These are phyloP conservation scores for Biancaea sappan DNA, from an alignment of 306 rosid genomes.

Conservation along the genomic window DNA sequence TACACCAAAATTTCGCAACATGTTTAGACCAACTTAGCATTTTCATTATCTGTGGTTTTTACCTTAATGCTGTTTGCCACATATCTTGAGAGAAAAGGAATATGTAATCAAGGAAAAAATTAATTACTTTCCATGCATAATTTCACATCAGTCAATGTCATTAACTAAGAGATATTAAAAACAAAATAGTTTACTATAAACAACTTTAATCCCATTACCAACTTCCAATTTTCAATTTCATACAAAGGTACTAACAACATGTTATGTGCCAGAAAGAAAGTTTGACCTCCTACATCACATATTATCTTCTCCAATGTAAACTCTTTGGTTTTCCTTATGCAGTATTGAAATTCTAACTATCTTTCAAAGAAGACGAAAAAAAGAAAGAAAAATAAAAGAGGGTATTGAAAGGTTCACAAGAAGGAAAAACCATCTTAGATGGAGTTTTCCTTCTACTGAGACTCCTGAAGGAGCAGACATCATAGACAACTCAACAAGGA, in stretches of 20 bases:
- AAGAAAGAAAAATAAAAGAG: neutral
- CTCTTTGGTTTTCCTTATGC: neutral
- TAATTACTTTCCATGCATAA: neutral
- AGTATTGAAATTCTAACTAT: neutral
- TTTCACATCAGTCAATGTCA: neutral
- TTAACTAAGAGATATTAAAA: neutral
- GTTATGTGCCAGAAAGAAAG: neutral
- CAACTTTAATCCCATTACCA: neutral
- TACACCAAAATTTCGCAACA: too few relatives aligned
- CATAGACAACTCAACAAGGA: neutral
- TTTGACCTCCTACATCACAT: neutral
- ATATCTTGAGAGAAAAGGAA: too few relatives aligned
- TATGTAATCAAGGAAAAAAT: neutral
- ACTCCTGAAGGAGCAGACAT: neutral
- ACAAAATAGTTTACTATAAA: neutral
- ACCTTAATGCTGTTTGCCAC: too few relatives aligned
- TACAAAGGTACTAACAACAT: neutral
- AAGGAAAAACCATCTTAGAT: slow-evolving; percentile 23
- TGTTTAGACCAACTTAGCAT: too few relatives aligned
- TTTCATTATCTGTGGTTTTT: too few relatives aligned
- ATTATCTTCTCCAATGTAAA: neutral
- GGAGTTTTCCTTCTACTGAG: neutral
- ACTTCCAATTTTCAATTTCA: neutral
- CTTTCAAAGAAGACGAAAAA: too few relatives aligned
- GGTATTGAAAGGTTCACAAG: neutral